Conservation (phyloP, 331 rosid genomes). For the Phaseolus coccineus region DNA sequence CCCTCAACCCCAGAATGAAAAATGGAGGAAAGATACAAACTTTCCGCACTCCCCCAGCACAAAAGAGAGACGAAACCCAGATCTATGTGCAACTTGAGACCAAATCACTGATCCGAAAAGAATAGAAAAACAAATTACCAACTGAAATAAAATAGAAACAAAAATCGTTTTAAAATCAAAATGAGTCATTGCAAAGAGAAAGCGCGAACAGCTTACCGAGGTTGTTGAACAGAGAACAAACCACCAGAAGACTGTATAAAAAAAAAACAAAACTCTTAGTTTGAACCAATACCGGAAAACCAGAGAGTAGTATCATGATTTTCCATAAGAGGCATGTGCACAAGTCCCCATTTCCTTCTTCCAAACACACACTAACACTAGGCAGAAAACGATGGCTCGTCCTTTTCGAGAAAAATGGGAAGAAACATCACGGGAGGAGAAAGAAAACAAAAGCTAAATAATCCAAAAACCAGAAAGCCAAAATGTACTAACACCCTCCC, state of each 20-base stretch:
- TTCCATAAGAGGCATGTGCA: conserved; percentile 8
- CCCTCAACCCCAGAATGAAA: background rate
- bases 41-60: conserved; percentile 26
- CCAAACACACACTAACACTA: background rate
- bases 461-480: background rate
- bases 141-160: background rate
- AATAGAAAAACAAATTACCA: background rate
- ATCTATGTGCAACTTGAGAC: conserved; percentile 42
- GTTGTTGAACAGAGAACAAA: conserved; percentile 14
- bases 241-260: background rate
- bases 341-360: conserved; percentile 14
- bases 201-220: background rate
- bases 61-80: conserved; percentile 32
- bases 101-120: conserved; percentile 31
- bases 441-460: background rate
- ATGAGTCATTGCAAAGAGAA: background rate
- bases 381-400: conserved; percentile 8
- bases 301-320: conserved; percentile 5
- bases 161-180: background rate
- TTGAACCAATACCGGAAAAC: background rate
- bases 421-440: background rate
- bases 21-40: conserved; percentile 8
- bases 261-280: background rate
- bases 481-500: background rate
- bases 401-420: background rate